Percentiles rank a stretch among this genome's conserved stretches.
Conservation (phyloP, 257 asterid genomes). For the Gardenia jasminoides region DNA sequence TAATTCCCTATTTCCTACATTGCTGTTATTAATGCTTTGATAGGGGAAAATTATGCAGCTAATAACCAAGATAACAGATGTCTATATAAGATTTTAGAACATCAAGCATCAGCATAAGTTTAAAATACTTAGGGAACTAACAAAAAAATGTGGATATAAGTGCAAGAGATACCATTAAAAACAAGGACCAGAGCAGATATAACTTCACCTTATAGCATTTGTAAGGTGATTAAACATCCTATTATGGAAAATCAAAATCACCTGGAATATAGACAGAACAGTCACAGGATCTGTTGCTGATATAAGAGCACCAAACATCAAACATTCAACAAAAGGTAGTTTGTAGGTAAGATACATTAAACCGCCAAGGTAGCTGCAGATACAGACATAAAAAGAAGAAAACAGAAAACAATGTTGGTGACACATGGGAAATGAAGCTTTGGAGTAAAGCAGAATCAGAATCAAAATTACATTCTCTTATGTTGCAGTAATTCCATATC, state of each 20-base stretch:
- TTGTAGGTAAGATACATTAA: conserved; percentile 72
- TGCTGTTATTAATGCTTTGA: background rate
- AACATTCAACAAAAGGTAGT: conserved; percentile 93
- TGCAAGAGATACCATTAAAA: background rate
- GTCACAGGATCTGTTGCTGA: conserved; percentile 99
- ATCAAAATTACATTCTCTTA: background rate
- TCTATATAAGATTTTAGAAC: background rate
- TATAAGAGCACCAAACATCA: conserved; percentile 99
- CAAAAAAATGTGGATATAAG: background rate
- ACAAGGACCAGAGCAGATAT: background rate
- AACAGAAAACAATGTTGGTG: background rate
- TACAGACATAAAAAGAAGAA: conserved; percentile 4
- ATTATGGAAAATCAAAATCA: conserved; percentile 8
- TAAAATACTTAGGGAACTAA: background rate
- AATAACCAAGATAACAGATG: background rate
- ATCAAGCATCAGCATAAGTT: background rate
- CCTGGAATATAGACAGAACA: conserved; percentile 97
- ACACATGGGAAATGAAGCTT: background rate
- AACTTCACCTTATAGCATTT: background rate
- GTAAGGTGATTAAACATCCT: background rate
- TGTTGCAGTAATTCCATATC: background rate
- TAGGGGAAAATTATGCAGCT: background rate
- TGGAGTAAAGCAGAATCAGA: background rate
- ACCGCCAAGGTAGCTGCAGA: conserved; percentile 88
- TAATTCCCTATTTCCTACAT: background rate